These are phyloP conservation scores for Sarocladium strictum DNA, from an alignment of 2,329 filamentous ascomycete species.

Conservation along the genomic window DNA sequence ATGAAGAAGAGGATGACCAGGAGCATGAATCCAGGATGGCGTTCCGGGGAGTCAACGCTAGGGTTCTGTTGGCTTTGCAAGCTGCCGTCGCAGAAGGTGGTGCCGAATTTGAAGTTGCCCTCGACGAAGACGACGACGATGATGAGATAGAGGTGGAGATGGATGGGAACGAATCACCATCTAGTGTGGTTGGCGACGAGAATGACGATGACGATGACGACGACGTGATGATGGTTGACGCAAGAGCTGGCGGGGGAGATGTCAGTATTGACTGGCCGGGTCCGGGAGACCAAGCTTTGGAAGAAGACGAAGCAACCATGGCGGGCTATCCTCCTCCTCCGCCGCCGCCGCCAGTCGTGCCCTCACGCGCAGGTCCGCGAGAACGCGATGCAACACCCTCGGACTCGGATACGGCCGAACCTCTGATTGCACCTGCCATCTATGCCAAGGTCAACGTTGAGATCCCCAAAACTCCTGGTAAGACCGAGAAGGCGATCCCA, in stretches of 20 bases:
- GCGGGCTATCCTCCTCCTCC: constrained; percentile 65
- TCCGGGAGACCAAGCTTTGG: constrained; percentile 57
- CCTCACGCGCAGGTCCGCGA: constrained; percentile 34
- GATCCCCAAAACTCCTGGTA: constrained; percentile 77
- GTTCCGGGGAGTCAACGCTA: constrained; percentile 26
- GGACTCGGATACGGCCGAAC: constrained; percentile 61
- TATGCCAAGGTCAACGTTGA: constrained; percentile 61
- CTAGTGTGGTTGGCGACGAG: constrained; percentile 38
- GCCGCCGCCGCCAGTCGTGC: constrained; percentile 53
- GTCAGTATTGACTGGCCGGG: not conserved
- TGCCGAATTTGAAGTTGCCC: constrained; percentile 18
- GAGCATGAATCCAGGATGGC: constrained; percentile 30
- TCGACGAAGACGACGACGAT: constrained; percentile 21
- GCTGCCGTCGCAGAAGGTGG: constrained; percentile 23
- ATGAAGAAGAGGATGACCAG: constrained; percentile 42
- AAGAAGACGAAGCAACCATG: constrained; percentile 71
- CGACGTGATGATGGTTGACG: constrained; percentile 54
- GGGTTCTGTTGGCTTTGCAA: constrained; percentile 31
- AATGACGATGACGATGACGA: constrained; percentile 50
- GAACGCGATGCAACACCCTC: constrained; percentile 62
- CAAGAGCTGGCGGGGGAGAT: constrained; percentile 28
- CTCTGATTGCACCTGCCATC: constrained; percentile 54
- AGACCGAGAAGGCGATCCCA: constrained; percentile 41
- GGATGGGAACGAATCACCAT: constrained; percentile 28
- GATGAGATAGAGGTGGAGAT: constrained; percentile 27